These are phyloP conservation scores for Tulasnella sp. DNA, from an alignment of 768 basidiomycete species.

Conservation along the genomic window DNA sequence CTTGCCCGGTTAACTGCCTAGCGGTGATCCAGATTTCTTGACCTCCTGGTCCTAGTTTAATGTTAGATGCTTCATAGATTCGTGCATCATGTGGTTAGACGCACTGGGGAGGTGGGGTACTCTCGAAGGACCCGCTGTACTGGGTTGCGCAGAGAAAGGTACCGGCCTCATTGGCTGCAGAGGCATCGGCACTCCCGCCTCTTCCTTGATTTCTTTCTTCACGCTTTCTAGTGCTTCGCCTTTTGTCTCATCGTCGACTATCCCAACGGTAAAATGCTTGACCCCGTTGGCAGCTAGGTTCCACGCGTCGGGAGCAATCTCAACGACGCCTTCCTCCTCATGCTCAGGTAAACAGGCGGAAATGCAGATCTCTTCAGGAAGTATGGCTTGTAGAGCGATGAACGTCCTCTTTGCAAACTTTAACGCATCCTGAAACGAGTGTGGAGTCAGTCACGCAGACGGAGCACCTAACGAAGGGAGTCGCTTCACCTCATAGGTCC, in stretches of 20 bases:
- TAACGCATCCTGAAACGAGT: neutral
- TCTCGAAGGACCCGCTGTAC: no score
- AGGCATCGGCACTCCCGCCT: neutral
- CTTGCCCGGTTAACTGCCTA: neutral
- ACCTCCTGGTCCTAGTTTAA: neutral
- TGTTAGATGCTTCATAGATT: neutral
- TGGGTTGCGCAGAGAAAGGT: no score
- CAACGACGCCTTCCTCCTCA: neutral
- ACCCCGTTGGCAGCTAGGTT: neutral
- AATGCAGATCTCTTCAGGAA: neutral
- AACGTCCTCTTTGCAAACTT: neutral
- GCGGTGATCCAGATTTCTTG: neutral
- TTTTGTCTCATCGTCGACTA: conserved; percentile 27
- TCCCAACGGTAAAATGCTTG: neutral
- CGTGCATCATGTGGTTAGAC: neutral
- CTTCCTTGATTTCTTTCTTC: neutral
- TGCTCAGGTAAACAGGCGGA: neutral
- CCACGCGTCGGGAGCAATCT: neutral
- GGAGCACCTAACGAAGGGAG: neutral
- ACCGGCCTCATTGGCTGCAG: no score
- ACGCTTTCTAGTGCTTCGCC: neutral
- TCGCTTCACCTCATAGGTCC: no score
- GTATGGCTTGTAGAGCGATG: neutral
- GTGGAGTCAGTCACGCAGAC: no score
- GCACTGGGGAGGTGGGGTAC: neutral